Percentiles rank a stretch among this genome's conserved stretches.
phyloP scores from a whole-genome alignment of 83 land plant genomes.

The Larix sibirica region DNA sequence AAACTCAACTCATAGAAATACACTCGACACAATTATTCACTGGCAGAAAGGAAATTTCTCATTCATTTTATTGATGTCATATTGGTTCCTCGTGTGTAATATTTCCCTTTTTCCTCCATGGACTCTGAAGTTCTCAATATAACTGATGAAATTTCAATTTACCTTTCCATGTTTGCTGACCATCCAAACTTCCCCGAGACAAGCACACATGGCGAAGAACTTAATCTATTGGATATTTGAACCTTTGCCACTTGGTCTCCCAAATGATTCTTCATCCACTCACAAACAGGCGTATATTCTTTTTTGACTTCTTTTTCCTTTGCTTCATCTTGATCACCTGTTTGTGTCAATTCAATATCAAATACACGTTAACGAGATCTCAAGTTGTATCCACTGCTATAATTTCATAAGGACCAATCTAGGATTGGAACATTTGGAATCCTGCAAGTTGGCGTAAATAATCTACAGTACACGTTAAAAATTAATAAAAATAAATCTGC shows the following conservation, averaged over 20 bases:
- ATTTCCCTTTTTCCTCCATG: too few relatives aligned
- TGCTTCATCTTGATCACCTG: conserved; percentile 92
- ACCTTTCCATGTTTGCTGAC: conserved; percentile 99
- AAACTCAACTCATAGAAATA: too few relatives aligned
- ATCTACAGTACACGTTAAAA: too few relatives aligned
- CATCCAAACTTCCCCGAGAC: conserved; percentile 99
- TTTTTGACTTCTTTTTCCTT: conserved; percentile 86
- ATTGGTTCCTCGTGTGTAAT: too few relatives aligned
- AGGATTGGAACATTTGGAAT: background rate
- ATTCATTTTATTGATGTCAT: background rate
- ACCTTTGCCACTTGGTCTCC: conserved; percentile 98
- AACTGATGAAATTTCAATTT: background rate
- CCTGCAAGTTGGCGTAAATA: too few relatives aligned
- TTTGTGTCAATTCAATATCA: background rate
- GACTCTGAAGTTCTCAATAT: too few relatives aligned
- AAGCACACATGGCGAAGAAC: conserved; percentile 98
- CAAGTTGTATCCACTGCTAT: too few relatives aligned
- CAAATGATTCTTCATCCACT: conserved; percentile 96
- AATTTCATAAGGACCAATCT: background rate
- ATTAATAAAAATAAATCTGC: too few relatives aligned
- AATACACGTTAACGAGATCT: too few relatives aligned
- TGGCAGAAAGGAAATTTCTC: background rate
- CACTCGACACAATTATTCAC: background rate
- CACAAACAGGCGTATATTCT: conserved; percentile 81
- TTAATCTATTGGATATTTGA: conserved; percentile 85